phyloP scores from a whole-genome alignment of 495 filamentous ascomycete genomes.

The Aspergillus haitiensis region DNA sequence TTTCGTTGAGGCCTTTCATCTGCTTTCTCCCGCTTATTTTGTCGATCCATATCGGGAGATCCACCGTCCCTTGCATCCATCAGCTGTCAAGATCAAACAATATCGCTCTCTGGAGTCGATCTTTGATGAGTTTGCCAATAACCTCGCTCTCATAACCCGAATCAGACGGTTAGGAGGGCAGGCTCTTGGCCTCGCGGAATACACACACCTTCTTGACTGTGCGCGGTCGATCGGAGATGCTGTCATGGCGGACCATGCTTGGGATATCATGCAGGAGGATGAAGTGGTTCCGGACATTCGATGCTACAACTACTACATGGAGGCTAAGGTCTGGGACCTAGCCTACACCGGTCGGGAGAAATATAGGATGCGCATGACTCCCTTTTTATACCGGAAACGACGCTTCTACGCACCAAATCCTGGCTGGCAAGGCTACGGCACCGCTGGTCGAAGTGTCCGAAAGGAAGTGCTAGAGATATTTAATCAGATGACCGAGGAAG shows the following conservation, averaged over 20 bases:
- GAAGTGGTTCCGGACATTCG: slow-evolving; percentile 45
- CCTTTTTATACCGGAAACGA: slow-evolving; percentile 34
- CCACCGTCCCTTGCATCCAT: slow-evolving; percentile 48
- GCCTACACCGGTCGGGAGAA: slow-evolving; percentile 36
- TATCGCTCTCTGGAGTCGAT: slow-evolving; percentile 31
- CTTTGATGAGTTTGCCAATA: slow-evolving; percentile 42
- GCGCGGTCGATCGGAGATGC: slow-evolving; percentile 50
- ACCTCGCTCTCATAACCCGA: slow-evolving; percentile 39
- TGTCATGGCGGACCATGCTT: slow-evolving; percentile 48
- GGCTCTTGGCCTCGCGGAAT: slow-evolving; percentile 47
- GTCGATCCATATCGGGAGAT: slow-evolving; percentile 51
- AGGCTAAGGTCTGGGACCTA: slow-evolving; percentile 46
- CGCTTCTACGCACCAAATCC: slow-evolving; percentile 17
- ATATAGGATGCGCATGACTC: slow-evolving; percentile 45
- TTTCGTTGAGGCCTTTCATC: slow-evolving; percentile 41
- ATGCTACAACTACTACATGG: slow-evolving; percentile 61
- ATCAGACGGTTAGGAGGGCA: slow-evolving; percentile 33
- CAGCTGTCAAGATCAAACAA: slow-evolving; percentile 30
- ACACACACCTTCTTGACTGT: slow-evolving; percentile 56
- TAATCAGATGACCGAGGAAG: slow-evolving; percentile 50
- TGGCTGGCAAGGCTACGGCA: slow-evolving; percentile 38
- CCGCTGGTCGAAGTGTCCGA: slow-evolving; percentile 35
- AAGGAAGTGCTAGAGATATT: slow-evolving; percentile 42
- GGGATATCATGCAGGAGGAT: slow-evolving; percentile 47
- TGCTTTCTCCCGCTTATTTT: slow-evolving; percentile 46